phyloP scores from a whole-genome alignment of 2,329 filamentous ascomycete species.

The Verticillium dahliae region DNA sequence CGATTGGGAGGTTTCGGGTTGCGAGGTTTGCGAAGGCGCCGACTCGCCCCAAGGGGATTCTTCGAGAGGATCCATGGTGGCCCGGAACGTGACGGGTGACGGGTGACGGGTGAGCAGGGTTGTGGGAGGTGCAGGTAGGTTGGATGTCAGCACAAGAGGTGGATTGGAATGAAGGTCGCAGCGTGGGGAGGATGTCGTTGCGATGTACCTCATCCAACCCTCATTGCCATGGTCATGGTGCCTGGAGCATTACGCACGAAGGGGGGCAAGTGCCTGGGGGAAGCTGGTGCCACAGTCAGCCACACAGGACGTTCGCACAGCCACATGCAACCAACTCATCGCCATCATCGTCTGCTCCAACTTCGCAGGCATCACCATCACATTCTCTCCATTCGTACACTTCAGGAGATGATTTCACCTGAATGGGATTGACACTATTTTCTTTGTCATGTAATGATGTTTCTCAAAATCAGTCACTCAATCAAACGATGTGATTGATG shows the following conservation, averaged over 20 bases:
- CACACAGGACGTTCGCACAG: background rate
- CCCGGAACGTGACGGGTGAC: background rate
- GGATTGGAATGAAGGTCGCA: background rate
- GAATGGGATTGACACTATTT: no score
- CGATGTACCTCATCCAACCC: background rate
- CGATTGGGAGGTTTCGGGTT: slow-evolving; percentile 22
- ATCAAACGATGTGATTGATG: no score
- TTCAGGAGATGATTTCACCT: no score
- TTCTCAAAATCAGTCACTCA: no score
- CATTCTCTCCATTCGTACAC: no score
- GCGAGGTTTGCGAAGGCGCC: slow-evolving; percentile 23
- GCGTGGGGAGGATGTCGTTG: background rate
- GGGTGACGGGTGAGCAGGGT: background rate
- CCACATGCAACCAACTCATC: background rate
- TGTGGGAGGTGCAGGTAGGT: background rate
- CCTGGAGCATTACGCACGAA: background rate
- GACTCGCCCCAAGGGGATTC: slow-evolving; percentile 50
- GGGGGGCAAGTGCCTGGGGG: background rate
- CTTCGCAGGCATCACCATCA: no score
- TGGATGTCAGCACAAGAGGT: background rate
- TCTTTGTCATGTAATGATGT: no score
- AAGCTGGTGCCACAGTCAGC: background rate
- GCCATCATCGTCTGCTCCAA: no score
- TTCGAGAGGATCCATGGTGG: slow-evolving; percentile 39
- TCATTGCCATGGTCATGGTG: background rate